Evolutionary conservation across 2,329 filamentous ascomycete genomes (phyloP).

Genomic region (Calonectria pseudoturangicola): DNA sequence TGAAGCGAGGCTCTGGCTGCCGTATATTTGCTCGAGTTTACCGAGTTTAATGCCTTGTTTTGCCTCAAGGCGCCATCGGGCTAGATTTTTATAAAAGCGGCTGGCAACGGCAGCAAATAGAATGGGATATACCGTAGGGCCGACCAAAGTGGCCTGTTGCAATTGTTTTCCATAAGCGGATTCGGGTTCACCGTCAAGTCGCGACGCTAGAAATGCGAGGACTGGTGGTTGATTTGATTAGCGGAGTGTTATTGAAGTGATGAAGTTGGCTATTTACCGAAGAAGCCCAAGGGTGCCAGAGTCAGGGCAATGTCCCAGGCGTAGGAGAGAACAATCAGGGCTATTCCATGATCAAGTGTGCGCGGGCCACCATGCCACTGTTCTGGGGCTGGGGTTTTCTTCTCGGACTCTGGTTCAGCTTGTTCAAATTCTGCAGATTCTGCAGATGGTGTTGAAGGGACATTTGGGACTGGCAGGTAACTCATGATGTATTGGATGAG

Average conservation of each 20-base stretch:
- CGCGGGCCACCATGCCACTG: too few relatives aligned
- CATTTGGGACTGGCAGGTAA: too few relatives aligned
- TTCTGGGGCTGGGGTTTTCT: too few relatives aligned
- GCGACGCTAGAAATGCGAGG: background rate
- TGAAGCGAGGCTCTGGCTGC: background rate
- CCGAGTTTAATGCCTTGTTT: background rate
- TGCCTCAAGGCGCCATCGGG: background rate
- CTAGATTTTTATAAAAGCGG: background rate
- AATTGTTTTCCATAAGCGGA: background rate
- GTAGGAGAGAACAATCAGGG: background rate
- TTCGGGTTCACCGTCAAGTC: background rate
- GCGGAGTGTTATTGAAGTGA: background rate
- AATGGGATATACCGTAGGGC: background rate
- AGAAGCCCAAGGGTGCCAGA: background rate
- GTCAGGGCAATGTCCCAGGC: background rate
- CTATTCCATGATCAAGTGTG: too few relatives aligned
- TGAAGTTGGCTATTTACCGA: background rate
- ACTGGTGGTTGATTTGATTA: background rate
- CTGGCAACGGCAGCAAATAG: background rate
- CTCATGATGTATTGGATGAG: too few relatives aligned
- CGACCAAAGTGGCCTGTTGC: background rate
- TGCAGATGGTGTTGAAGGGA: too few relatives aligned
- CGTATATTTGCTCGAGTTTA: background rate
- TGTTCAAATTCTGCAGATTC: too few relatives aligned
- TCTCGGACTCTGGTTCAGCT: too few relatives aligned